Percentiles rank a stretch among this genome's conserved stretches.
These are phyloP conservation scores for Rhodotorula sp. DNA, from an alignment of 1,284 basidiomycete species.

Conservation along the genomic window DNA sequence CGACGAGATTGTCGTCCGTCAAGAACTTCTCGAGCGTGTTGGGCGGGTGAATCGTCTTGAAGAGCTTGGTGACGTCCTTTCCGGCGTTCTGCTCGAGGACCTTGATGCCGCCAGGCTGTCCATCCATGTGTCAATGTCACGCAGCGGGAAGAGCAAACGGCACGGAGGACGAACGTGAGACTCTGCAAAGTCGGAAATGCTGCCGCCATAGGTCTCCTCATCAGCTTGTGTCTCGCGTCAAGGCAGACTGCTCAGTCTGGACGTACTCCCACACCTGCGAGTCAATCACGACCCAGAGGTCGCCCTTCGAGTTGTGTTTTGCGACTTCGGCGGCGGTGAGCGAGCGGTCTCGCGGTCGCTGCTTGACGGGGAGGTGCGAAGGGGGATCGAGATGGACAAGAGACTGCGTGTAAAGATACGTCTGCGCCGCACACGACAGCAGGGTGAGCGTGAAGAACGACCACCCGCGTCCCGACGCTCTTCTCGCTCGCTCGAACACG, in stretches of 20 bases:
- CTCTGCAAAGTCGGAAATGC: constrained; percentile 30
- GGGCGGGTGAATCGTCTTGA: constrained; percentile 5
- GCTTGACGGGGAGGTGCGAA: neutral
- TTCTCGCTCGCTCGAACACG: too few species aligned
- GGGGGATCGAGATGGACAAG: constrained; percentile 8
- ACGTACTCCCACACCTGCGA: constrained; percentile 64
- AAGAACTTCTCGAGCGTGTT: constrained; percentile 7
- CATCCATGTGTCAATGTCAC: too few species aligned
- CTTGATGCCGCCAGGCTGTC: constrained; percentile 25
- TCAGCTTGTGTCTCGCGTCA: neutral
- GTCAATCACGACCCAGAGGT: constrained; percentile 82
- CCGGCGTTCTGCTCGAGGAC: constrained; percentile 19
- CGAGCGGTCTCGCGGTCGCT: neutral
- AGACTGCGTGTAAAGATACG: neutral
- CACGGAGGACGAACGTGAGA: constrained; percentile 10
- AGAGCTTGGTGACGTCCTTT: constrained; percentile 21
- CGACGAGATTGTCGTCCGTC: constrained; percentile 10
- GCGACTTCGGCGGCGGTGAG: constrained; percentile 51
- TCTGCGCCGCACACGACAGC: neutral
- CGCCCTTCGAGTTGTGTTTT: constrained; percentile 55
- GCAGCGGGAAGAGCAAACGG: too few species aligned
- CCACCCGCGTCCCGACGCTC: too few species aligned
- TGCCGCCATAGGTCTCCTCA: neutral
- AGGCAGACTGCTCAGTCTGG: neutral
- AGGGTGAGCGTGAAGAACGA: neutral